A percentile compares a stretch with the other conserved stretches of the same genome.
phyloP scores from a whole-genome alignment of 441 rosid species.

The Mallotus japonicus region DNA sequence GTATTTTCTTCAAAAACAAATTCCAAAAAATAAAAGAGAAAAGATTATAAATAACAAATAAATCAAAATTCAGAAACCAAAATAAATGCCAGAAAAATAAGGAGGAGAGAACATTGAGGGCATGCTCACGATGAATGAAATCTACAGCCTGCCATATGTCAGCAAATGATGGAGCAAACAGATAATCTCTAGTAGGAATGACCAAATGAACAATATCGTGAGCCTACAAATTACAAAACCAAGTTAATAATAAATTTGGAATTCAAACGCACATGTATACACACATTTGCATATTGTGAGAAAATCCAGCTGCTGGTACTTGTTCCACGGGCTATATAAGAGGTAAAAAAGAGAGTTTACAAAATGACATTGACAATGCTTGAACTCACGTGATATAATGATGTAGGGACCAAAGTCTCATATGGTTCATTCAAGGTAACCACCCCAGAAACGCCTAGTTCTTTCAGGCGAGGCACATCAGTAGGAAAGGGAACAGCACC shows the following conservation, averaged over 20 bases:
- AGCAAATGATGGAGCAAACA: slow-evolving; percentile 64
- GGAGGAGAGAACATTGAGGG: neutral
- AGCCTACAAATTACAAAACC: slow-evolving; percentile 50
- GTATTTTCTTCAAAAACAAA: slow-evolving; percentile 48
- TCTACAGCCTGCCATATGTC: slow-evolving; percentile 66
- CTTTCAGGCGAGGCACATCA: slow-evolving; percentile 46
- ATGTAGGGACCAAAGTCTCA: slow-evolving; percentile 58
- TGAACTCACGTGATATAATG: slow-evolving; percentile 42
- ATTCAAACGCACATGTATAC: neutral
- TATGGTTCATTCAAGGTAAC: slow-evolving; percentile 55
- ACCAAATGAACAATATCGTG: slow-evolving; percentile 70
- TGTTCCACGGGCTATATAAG: neutral
- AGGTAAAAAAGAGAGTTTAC: neutral
- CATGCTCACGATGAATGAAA: slow-evolving; percentile 65
- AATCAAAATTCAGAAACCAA: neutral
- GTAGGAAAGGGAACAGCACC: slow-evolving; percentile 63
- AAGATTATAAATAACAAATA: neutral
- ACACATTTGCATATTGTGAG: neutral
- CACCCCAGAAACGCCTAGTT: slow-evolving; percentile 51
- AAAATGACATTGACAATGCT: neutral
- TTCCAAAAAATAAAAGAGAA: neutral
- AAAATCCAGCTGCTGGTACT: neutral
- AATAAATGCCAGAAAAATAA: neutral
- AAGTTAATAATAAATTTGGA: neutral
- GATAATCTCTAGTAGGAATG: slow-evolving; percentile 85